Base-by-base conservation (phyloP, 805 yeast species). In the Maudiozyma barnettii region DNA sequence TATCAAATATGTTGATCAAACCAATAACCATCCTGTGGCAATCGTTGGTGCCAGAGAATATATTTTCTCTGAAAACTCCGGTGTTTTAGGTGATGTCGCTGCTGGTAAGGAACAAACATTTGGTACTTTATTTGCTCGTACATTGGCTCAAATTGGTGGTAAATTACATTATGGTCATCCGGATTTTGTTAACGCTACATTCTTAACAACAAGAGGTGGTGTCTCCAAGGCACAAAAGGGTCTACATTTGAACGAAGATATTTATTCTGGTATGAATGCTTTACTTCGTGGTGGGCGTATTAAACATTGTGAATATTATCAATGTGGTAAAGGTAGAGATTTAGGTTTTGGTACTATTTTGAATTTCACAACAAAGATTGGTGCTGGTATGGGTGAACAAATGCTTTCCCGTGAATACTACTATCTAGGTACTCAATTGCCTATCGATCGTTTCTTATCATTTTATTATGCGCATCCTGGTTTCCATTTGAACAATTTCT, bases 321-420 rank as follows among this genome's bases (percentile, higher is more conserved):
- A 90, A 65, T 90, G 98, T 68, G 98, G 98, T 45, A 90, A 90
- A 65, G 98, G 98, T 3, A 76, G 98, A 67, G 98, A 90, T 71
- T 70, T 91, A 49, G 97, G 97, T 13, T 90, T 90, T 66, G 85
- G 90, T 5, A 85, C 96, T 0, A 88, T 90, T 59, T 72, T 90
- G 56, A 91, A 90, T 61, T 90, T 90, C 71, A 91, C 96, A 0
- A 84, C 95, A 1, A 90, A 90, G 69, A 90, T 90, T 65, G 98
- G 97, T n/a, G 93, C 96, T 43, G 98, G 98, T 50, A 90, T 90
- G 98, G 98, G 98, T 19, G 98, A 90, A 65, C 98, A 90, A 64
- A 78, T 89, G 69, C 68, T 91, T 35, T 87, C 96, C 6, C 76
- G 98, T 61, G 98, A 90, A 60, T 87, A 90, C 64, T 90, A 82